A percentile compares a stretch with the other conserved stretches of the same genome.
phyloP scores from a whole-genome alignment of 2,329 filamentous ascomycete genomes.

The Fusarium cicatricum region DNA sequence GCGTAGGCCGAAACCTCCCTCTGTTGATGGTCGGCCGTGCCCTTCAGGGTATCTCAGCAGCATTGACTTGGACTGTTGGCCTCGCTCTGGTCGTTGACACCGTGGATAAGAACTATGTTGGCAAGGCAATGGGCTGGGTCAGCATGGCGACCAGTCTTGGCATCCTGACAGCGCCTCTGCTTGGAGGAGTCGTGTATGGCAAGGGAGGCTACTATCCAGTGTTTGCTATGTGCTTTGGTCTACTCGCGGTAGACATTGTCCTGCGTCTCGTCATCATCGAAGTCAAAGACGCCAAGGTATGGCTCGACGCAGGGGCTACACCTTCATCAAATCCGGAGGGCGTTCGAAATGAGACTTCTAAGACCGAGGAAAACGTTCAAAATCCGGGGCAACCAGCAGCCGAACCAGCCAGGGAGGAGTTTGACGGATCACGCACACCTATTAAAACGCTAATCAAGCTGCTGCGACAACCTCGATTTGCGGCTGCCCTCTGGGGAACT shows the following conservation, averaged over 20 bases:
- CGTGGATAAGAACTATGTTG: slow-evolving; percentile 44
- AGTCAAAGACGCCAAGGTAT: slow-evolving; percentile 44
- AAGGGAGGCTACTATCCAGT: slow-evolving; percentile 47
- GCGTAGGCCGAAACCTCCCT: slow-evolving; percentile 42
- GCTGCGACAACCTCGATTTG: slow-evolving; percentile 44
- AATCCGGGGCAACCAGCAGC: background rate
- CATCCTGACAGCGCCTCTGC: slow-evolving; percentile 44
- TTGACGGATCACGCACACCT: slow-evolving; percentile 17
- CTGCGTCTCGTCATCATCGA: slow-evolving; percentile 47
- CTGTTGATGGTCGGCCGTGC: slow-evolving; percentile 46
- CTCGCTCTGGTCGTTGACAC: slow-evolving; percentile 48
- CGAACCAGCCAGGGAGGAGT: slow-evolving; percentile 6
- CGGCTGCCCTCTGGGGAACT: slow-evolving; percentile 47
- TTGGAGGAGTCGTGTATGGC: slow-evolving; percentile 47
- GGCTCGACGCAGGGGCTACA: slow-evolving; percentile 28
- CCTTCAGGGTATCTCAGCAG: slow-evolving; percentile 46
- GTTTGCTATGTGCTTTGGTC: slow-evolving; percentile 48
- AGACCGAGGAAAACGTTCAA: background rate
- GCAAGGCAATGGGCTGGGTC: slow-evolving; percentile 47
- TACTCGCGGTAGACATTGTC: slow-evolving; percentile 45
- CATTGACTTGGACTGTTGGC: slow-evolving; percentile 49
- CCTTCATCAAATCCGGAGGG: slow-evolving; percentile 3
- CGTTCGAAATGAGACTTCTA: background rate
- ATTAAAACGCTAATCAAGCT: slow-evolving; percentile 38
- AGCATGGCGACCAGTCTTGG: slow-evolving; percentile 46